A percentile compares a stretch with the other conserved stretches of the same genome.
These are phyloP conservation scores for Phytophthora tubulina DNA, from an alignment of 352 stramenopile species.

Conservation along the genomic window DNA sequence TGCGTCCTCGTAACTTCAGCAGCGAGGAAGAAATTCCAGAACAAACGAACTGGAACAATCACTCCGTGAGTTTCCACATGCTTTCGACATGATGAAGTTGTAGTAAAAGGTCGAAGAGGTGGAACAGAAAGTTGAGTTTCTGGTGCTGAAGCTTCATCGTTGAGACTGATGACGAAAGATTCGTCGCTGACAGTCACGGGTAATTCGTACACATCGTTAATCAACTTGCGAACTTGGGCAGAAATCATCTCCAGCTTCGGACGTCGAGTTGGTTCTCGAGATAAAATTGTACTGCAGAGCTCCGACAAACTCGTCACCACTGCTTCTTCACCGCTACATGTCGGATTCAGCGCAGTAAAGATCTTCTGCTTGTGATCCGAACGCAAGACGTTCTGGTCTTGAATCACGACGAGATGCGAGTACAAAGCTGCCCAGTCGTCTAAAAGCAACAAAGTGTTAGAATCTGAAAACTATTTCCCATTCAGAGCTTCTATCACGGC, in stretches of 20 bases:
- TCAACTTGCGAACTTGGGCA: constrained; percentile 30
- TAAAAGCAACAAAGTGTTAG: constrained; percentile 25
- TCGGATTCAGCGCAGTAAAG: constrained; percentile 37
- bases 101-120: constrained; percentile 6
- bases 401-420: constrained; percentile 58
- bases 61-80: constrained; percentile 11
- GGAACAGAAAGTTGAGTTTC: neutral
- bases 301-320: constrained; percentile 38
- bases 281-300: constrained; percentile 49
- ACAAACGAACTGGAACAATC: constrained; percentile 43
- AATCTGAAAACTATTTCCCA: neutral
- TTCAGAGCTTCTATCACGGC: neutral
- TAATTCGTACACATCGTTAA: constrained; percentile 43
- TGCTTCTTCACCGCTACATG: constrained; percentile 40
- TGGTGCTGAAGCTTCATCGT: neutral
- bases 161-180: constrained; percentile 22
- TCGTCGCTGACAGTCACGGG: constrained; percentile 38
- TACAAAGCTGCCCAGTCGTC: constrained; percentile 75
- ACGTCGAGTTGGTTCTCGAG: constrained; percentile 33
- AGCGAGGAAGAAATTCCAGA: constrained; percentile 68
- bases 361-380: constrained; percentile 57
- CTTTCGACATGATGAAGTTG: constrained; percentile 7
- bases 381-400: constrained; percentile 46
- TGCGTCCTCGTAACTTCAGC: constrained; percentile 11
- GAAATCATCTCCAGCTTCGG: constrained; percentile 38